Evolutionary conservation across 1,284 basidiomycete genomes (phyloP), one percentile per base, ranked within the genome.

Genomic region (Papiliotrema nemorosa): DNA sequence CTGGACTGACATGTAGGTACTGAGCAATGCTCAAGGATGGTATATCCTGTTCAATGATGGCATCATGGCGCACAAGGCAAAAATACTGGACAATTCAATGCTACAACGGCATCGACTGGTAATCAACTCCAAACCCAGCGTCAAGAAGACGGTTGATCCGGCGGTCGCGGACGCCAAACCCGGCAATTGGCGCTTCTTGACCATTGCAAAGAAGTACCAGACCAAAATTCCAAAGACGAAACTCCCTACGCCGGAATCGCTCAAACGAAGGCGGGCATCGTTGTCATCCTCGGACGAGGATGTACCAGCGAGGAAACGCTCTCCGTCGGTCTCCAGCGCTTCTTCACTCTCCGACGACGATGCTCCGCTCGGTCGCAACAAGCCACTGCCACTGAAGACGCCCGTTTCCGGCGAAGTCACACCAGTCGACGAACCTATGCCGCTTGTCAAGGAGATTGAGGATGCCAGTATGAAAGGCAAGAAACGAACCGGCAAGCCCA

Each of bases 21-120:
- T 69, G 18, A 50, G 52, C 51, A 63, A 54, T 31, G 52, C 55
- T 26, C 45, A 45, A n/a, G 73, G 72, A 12, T 74, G 71, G 68
- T 70, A 72, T 45, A 57, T 73, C 20, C 60, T 74, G 29, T 74
- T 74, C 49, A 27, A 47, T 16, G 64, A 72, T 18, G 57, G 58
- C 38, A 44, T 47, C 21, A 29, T 64, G 3, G 70, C 70, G 0
- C 42, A 58, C 27, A 49, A 59, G 13, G 68, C 67, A 0, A 59
- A 57, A 31, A 54, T 70, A 13, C 59, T 74, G 24, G 62, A 71
- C 54, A 61, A 57, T n/a, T 67, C 67, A 1, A 50, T 54, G 0
- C 55, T 70, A 4, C 62, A 59, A 27, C 66, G 68, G 0, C 59
- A 66, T 41, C 52, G 60, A 3, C 40, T 73, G 29, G 50, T 47